phyloP scores from a whole-genome alignment of 2,329 filamentous ascomycete genomes.

The Proliferodiscus dingleyae region DNA sequence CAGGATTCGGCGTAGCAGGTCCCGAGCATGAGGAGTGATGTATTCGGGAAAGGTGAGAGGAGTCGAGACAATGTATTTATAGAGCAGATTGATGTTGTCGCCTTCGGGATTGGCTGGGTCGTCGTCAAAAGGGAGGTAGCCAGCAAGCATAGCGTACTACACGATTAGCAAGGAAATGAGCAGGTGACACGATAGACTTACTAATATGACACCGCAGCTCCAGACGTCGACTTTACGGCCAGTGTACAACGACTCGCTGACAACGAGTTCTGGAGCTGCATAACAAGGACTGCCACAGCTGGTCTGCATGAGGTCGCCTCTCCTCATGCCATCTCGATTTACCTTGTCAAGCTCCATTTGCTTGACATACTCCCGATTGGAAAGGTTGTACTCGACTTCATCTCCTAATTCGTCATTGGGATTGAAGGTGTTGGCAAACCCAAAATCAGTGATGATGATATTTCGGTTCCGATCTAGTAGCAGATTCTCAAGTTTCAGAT shows the following conservation, averaged over 20 bases:
- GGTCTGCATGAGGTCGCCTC: conserved; percentile 97
- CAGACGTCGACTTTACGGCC: conserved; percentile 97
- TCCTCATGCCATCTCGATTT: conserved; percentile 67
- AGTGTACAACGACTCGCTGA: conserved; percentile 95
- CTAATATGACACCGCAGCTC: conserved; percentile 98
- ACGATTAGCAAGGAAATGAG: conserved; percentile 19
- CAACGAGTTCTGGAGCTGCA: conserved; percentile 91
- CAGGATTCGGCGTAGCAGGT: conserved; percentile 85
- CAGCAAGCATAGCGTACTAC: conserved; percentile 97
- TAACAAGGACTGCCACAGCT: conserved; percentile 98
- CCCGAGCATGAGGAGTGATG: conserved; percentile 91
- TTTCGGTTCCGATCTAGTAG: conserved; percentile 94
- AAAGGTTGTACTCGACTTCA: conserved; percentile 82
- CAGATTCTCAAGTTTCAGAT: conserved; percentile 93
- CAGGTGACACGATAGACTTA: conserved; percentile 45
- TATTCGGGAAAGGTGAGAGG: conserved; percentile 98
- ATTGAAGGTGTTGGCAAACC: conserved; percentile 97
- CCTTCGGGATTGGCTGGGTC: conserved; percentile 97
- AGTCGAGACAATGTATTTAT: conserved; percentile 98
- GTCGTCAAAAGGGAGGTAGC: conserved; percentile 96
- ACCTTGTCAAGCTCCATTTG: conserved; percentile 77
- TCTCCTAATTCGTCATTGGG: conserved; percentile 80
- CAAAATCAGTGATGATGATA: conserved; percentile 99
- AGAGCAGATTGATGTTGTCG: conserved; percentile 97
- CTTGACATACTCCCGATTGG: conserved; percentile 85